phyloP scores from a whole-genome alignment of 163 green algal genomes.

The Scenedesmus sp. region DNA sequence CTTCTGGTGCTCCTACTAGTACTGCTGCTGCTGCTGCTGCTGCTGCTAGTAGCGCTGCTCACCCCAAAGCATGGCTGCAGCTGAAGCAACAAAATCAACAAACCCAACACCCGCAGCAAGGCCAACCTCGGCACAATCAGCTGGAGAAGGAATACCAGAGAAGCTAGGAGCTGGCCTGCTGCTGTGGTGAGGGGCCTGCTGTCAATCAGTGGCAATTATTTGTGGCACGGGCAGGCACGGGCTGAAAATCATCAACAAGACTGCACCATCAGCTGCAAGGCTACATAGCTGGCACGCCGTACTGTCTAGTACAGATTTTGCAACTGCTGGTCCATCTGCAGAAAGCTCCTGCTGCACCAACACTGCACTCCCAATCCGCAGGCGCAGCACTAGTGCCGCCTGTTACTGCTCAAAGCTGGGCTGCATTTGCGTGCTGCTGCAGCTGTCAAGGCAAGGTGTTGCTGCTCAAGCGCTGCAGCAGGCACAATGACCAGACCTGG shows the following conservation, averaged over 20 bases:
- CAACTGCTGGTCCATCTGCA: background rate
- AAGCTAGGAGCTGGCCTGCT: slow-evolving; percentile 69
- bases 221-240: too few species aligned
- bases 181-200: slow-evolving; percentile 18
- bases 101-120: background rate
- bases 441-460: slow-evolving; percentile 56
- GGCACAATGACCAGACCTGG: slow-evolving; percentile 77
- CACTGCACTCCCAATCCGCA: background rate
- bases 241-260: too few species aligned
- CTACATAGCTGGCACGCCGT: background rate
- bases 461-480: slow-evolving; percentile 61
- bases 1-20: background rate
- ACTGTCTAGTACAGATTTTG: background rate
- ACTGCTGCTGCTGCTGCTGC: background rate
- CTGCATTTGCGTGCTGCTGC: background rate
- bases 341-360: background rate
- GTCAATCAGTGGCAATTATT: background rate
- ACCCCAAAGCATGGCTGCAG: background rate
- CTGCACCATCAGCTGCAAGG: background rate
- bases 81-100: background rate
- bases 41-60: too few species aligned
- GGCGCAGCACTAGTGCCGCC: too few species aligned
- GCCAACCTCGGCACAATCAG: background rate
- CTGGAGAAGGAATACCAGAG: slow-evolving; percentile 9
- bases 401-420: background rate